Base-by-base conservation (phyloP, 306 rosid genomes). In the Lagenaria siceraria region DNA sequence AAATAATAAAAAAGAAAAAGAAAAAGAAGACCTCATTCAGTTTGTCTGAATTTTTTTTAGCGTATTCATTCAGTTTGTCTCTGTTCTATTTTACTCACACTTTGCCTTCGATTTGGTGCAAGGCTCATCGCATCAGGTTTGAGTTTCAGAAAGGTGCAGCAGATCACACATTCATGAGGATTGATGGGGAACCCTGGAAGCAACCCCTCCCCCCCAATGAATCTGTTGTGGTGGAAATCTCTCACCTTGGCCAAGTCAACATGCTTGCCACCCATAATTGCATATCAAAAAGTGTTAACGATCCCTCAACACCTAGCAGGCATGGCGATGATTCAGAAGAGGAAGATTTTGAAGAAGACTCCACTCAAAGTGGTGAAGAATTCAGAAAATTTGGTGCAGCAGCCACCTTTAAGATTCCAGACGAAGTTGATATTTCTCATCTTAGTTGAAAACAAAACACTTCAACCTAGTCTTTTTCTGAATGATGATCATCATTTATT, bases 131-230 rank as follows among this genome's bases (percentile, higher is more conserved):
- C 75, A 90, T 95, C 83, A 84, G 93, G 46, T 90, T 95, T 49
- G 88, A 86, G 84, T 95, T 95, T 79, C 87, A 82, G 76, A 95
- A 88, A 86, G 97, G 91, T 21, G 90, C 85, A 36, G 79, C 85
- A 15, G 91, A 90, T 80, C 89, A 88, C 62, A 92, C 97, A 4
- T 95, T 60, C 88, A 92, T 95, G 99, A 86, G 97, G 84, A 92
- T 92, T 9, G 99, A 95, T 42, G 97, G 99, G 31, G 99, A 95
- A 78, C 97, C 99, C 24, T 95, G 99, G 99, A 95, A 89, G 86
- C 99, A 95, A 81, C 97, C 97, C 65, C 89, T 95, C 76, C 97
- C 97, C 9, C 86, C 75, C n/a, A 91, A 91, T 48, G 92, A 92
- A 13, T 86, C 93, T 5, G 91, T 95, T 62, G 87, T 90, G 75